Percentiles rank a stretch among this genome's conserved stretches.
phyloP scores from a whole-genome alignment of 2,329 filamentous ascomycete species.

The Stemphylium vesicarium region DNA sequence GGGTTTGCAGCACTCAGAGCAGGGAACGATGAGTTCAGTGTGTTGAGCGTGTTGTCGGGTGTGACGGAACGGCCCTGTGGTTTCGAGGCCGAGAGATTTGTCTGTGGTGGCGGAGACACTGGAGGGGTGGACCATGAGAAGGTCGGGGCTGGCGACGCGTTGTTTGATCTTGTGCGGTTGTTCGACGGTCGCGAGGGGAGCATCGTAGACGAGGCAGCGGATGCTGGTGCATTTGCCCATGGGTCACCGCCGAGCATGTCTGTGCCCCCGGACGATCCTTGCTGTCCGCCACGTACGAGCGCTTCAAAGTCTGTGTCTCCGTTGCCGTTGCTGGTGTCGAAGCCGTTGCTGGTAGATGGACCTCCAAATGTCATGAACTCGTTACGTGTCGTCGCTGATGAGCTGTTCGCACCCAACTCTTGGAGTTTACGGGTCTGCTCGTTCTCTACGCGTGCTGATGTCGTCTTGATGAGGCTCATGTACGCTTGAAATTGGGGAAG shows the following conservation, averaged over 20 bases:
- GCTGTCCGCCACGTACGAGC: conserved; percentile 80
- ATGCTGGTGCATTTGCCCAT: conserved; percentile 49
- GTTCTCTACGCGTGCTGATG: conserved; percentile 81
- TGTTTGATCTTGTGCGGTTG: conserved; percentile 36
- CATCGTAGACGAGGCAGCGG: conserved; percentile 39
- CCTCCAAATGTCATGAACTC: conserved; percentile 75
- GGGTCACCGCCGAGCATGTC: conserved; percentile 53
- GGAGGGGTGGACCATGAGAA: conserved; percentile 57
- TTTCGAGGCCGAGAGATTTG: conserved; percentile 32
- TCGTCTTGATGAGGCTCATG: conserved; percentile 83
- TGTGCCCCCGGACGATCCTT: conserved; percentile 41
- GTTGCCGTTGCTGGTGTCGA: conserved; percentile 61
- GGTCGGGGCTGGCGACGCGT: conserved; percentile 44
- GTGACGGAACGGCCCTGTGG: conserved; percentile 56
- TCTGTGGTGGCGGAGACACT: conserved; percentile 43
- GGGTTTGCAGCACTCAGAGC: conserved; percentile 46
- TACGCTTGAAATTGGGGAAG: conserved; percentile 84
- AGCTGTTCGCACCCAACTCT: conserved; percentile 72
- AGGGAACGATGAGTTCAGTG: conserved; percentile 45
- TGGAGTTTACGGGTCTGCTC: conserved; percentile 90
- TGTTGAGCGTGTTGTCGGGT: conserved; percentile 57
- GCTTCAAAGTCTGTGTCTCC: conserved; percentile 81
- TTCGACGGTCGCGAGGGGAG: conserved; percentile 40
- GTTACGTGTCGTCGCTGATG: conserved; percentile 61
- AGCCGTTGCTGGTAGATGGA: conserved; percentile 60